Percentiles rank a stretch among this genome's conserved stretches.
Evolutionary conservation across 2,329 filamentous ascomycete species (phyloP).

Genomic region (Pseudogymnoascus sp.): DNA sequence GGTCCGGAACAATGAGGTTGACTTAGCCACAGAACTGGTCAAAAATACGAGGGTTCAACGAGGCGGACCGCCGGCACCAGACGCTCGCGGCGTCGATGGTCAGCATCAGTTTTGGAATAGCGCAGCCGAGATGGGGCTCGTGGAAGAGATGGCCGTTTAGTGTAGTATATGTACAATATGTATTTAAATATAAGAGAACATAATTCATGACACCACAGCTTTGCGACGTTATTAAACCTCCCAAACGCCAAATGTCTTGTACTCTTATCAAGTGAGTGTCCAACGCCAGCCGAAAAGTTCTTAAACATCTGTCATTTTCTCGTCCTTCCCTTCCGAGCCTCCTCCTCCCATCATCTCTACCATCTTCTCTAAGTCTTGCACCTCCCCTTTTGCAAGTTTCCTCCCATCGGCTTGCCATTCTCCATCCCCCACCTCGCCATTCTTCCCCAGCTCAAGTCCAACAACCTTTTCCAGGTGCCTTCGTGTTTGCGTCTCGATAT

Average conservation of each 20-base stretch:
- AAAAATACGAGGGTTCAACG: slow-evolving; percentile 21
- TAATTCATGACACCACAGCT: slow-evolving; percentile 6
- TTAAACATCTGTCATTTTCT: slow-evolving; percentile 9
- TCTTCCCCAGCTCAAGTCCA: slow-evolving; percentile 55
- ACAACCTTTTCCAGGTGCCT: slow-evolving; percentile 65
- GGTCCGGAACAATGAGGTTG: slow-evolving; percentile 24
- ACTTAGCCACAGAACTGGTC: slow-evolving; percentile 25
- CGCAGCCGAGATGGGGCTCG: slow-evolving; percentile 19
- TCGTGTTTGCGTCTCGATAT: slow-evolving; percentile 73
- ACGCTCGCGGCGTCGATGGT: slow-evolving; percentile 20
- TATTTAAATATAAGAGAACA: slow-evolving; percentile 4
- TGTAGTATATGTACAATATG: slow-evolving; percentile 5
- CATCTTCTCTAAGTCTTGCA: slow-evolving; percentile 48
- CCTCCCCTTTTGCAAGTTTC: slow-evolving; percentile 43
- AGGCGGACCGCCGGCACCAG: slow-evolving; percentile 17
- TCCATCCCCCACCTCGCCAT: slow-evolving; percentile 56
- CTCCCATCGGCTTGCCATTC: slow-evolving; percentile 53
- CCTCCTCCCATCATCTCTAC: slow-evolving; percentile 37
- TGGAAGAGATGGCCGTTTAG: slow-evolving; percentile 12
- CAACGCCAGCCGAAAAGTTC: background rate
- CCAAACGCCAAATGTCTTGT: background rate
- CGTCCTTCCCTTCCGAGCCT: slow-evolving; percentile 9
- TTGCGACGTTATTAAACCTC: background rate
- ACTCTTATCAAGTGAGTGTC: slow-evolving; percentile 5
- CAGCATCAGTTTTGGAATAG: slow-evolving; percentile 27